Base-by-base conservation (phyloP, 2,329 filamentous ascomycete species). In the Davidsoniella neocaledoniae region DNA sequence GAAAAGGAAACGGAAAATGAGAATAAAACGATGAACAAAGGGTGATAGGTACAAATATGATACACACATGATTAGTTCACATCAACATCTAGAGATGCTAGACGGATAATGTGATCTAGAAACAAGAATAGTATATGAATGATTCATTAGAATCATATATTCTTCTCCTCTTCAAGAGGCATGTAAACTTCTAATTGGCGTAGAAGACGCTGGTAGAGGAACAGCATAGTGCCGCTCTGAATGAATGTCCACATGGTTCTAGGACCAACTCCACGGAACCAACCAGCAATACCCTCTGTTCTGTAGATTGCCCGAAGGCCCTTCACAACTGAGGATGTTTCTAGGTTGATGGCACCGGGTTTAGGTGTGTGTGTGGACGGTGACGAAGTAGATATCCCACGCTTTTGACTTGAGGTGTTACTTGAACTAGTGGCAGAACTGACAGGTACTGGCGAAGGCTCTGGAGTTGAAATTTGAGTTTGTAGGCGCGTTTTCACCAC, bases 401-500 rank as follows among this genome's bases (percentile, higher is more conserved):
- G 77, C 54, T 74, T 80, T 58, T 83, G 77, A 14, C 67, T 21
- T 3, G 45, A 55, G 44, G 62, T 54, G 42, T 52, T 46, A 29
- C 45, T 37, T 4, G 43, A 25, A 3, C 29, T 48, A 7, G 29
- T 14, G 7, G 10, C 41, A 7, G 49, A 17, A 16, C 52, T n/a
- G 23, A 53, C 44, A 29, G 58, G 57, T 33, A 56, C 57, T 21
- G 51, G 16, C 49, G 59, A 61, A 14, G 54, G 63, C 37, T 58
- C 58, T 1, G 69, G 60, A 9, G 39, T 10, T 52, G 72, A 68
- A 51, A 93, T 76, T 63, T 98, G 91, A 0, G 91, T 98, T 64
- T 98, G 93, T 33, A 95, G 82, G 49, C 91, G 76, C 0, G 91
- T 98, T 68, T 98, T 98, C 54, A 98, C 90, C 5, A 98, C 91